These are phyloP conservation scores for Guadua angustifolia DNA, from an alignment of 176 grass and related monocot species.

Conservation along the genomic window DNA sequence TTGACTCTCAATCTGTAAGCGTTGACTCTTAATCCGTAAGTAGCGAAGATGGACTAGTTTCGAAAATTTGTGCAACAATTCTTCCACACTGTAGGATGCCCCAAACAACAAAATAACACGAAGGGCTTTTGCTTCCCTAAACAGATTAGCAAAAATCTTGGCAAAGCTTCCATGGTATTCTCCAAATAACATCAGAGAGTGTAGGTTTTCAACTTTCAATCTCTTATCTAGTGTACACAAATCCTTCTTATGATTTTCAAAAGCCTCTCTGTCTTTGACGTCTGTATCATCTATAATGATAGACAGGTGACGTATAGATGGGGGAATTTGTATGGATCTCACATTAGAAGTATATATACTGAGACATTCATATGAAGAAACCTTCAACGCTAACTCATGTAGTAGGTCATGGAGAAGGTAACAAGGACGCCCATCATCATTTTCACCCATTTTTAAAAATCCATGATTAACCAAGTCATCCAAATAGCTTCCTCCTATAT, in stretches of 20 bases:
- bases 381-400: slow-evolving; percentile 22
- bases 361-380: slow-evolving; percentile 37
- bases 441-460: neutral
- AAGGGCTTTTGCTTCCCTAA: neutral
- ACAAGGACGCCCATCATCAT: rapidly evolving
- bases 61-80: neutral
- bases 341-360: neutral
- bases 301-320: slow-evolving; percentile 39
- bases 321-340: neutral
- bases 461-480: neutral
- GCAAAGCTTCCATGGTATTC: neutral
- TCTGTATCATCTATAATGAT: neutral
- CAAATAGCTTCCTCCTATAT: neutral
- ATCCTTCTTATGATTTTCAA: neutral
- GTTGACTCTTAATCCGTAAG: too few species aligned
- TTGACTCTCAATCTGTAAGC: too few species aligned
- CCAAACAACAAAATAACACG: neutral
- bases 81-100: neutral
- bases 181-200: slow-evolving; percentile 35
- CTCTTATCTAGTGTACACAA: neutral
- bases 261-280: neutral
- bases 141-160: neutral
- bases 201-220: slow-evolving; percentile 17
- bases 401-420: slow-evolving; percentile 42
- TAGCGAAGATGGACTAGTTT: slow-evolving; percentile 31